Conservation (phyloP, 2,329 filamentous ascomycete genomes). For the Alternaria viburni region DNA sequence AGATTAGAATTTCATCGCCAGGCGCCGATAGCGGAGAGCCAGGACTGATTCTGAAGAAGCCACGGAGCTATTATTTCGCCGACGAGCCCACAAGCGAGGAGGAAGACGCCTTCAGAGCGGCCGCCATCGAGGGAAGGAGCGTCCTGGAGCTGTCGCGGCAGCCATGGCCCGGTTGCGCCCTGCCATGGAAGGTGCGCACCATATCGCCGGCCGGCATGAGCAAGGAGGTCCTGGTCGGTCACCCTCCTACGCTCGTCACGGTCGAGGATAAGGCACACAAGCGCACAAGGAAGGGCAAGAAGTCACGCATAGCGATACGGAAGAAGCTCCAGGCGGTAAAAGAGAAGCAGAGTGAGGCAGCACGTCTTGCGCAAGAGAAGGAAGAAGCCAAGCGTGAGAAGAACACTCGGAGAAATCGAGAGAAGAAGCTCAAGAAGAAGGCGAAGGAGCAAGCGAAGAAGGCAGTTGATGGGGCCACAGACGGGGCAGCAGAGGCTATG, state of each 20-base stretch:
- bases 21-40: slow-evolving; percentile 29
- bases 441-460: slow-evolving; percentile 45
- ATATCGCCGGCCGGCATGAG: slow-evolving; percentile 39
- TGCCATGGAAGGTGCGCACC: slow-evolving; percentile 45
- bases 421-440: slow-evolving; percentile 49
- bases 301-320: slow-evolving; percentile 42
- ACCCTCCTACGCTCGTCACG: slow-evolving; percentile 27
- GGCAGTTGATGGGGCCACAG: slow-evolving; percentile 10
- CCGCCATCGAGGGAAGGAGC: slow-evolving; percentile 37
- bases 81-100: slow-evolving; percentile 32
- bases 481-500: not conserved
- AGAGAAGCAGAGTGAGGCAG: slow-evolving; percentile 31
- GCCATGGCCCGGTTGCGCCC: slow-evolving; percentile 43
- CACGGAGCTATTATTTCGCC: slow-evolving; percentile 45
- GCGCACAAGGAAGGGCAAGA: slow-evolving; percentile 44
- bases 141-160: slow-evolving; percentile 36
- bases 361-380: slow-evolving; percentile 38
- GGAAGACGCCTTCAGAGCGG: slow-evolving; percentile 27
- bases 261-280: slow-evolving; percentile 33
- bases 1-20: slow-evolving; percentile 43
- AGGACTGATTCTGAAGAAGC: slow-evolving; percentile 38
- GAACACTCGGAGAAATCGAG: slow-evolving; percentile 43
- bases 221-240: slow-evolving; percentile 38
- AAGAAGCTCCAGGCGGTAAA: slow-evolving; percentile 39
- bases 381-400: slow-evolving; percentile 46